Evolutionary conservation across 805 yeast species (phyloP), one percentile per base, ranked within the genome.

Genomic region (Ogataea methylovora): DNA sequence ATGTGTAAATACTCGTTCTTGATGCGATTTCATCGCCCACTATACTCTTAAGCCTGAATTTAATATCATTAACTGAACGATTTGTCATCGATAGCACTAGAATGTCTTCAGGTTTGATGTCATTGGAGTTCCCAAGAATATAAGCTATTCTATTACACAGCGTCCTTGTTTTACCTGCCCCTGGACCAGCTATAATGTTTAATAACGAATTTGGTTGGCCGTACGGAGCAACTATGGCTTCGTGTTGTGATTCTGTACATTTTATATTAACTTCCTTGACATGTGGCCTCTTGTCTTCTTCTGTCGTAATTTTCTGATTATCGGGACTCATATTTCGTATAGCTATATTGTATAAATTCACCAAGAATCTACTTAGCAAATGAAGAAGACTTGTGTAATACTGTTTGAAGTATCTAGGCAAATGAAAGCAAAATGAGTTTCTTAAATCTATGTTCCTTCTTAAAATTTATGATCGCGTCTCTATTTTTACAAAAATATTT

Each of bases 81-180:
- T 80, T 82, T 0, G 90, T 80, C 67, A 82, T 63, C 11, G 84
- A 75, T 4, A 82, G 58, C 2, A 79, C 75, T 24, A 81, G 48
- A 4, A 83, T 69, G 33, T 78, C 75, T 3, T 61, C 51, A 0
- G 87, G 84, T 3, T 50, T 38, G 1, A 73, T 45, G 2, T 54
- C 54, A 10, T 58, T 38, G 1, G 51, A 40, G 30, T 48, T 46
- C 13, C 30, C 19, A 4, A 80, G 46, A 41, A 77, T 41, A 38
- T 68, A 60, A 2, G 70, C 70, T 0, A 81, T 62, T 39, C 83
- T 62, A 21, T 67, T 60, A 4, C 74, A 67, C 21, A 81, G 44
- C 0, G 86, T 79, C 23, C 61, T 58, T 0, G 87, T 79, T 46
- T 81, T 81, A 2, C 90, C 88, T 8, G 83, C 70, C 4, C 88